These are phyloP conservation scores for Aspergillus saccharolyticus DNA, from an alignment of 495 filamentous ascomycete species.

Conservation along the genomic window DNA sequence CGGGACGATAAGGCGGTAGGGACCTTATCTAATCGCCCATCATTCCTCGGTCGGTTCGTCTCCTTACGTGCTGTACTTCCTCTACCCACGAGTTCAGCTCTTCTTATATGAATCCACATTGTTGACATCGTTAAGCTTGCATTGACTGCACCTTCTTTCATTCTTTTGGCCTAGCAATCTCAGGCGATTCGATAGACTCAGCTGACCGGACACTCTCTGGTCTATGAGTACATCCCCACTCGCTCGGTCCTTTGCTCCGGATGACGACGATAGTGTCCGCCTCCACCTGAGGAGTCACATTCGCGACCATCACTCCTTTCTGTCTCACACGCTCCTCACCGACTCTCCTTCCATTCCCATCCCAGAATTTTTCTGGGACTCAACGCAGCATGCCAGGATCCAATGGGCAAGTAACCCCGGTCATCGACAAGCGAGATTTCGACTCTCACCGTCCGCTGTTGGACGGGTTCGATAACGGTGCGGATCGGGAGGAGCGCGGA, in stretches of 20 bases:
- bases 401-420: slow-evolving; percentile 18
- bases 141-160: not conserved
- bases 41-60: not conserved
- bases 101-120: not conserved
- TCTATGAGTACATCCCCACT: not conserved
- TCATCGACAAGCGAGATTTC: slow-evolving; percentile 59
- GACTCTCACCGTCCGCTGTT: slow-evolving; percentile 46
- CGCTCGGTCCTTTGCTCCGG: not conserved
- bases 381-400: slow-evolving; percentile 24
- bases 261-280: not conserved
- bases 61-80: not conserved
- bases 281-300: not conserved
- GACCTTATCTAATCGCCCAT: slow-evolving; percentile 3
- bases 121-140: not conserved
- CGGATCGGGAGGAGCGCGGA: slow-evolving; percentile 12
- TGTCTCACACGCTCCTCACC: not conserved
- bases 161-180: not conserved
- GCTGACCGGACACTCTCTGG: not conserved
- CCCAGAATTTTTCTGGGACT: not conserved
- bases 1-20: slow-evolving; percentile 21
- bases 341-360: not conserved
- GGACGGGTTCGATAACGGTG: slow-evolving; percentile 29
- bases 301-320: not conserved
- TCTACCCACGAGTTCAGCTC: not conserved
- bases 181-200: not conserved